Evolutionary conservation across 768 basidiomycete genomes (phyloP).

Genomic region (Tephrocybe sp.): DNA sequence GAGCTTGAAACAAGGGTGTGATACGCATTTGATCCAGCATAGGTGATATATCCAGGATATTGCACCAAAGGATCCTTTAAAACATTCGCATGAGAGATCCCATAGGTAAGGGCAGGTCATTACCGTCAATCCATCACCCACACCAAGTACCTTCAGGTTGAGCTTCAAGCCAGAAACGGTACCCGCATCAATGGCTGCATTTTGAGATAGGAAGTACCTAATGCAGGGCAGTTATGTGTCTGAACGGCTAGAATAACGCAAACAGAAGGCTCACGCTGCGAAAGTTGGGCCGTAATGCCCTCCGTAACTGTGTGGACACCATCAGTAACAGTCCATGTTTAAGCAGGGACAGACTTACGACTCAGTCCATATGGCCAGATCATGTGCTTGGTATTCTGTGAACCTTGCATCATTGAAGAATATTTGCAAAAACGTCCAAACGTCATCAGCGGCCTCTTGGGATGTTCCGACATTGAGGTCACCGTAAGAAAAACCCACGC

Average conservation of each 20-base stretch:
- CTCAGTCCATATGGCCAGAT: conserved; percentile 63
- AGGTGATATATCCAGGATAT: conserved; percentile 57
- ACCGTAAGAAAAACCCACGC: conserved; percentile 63
- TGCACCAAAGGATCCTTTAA: conserved; percentile 43
- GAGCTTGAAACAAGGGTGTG: conserved; percentile 47
- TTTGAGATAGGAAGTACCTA: conserved; percentile 57
- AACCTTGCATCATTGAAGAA: conserved; percentile 57
- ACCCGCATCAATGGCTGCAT: conserved; percentile 50
- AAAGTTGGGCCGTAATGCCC: conserved; percentile 72
- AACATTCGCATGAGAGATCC: background rate
- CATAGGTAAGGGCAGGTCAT: conserved; percentile 7
- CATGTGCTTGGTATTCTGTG: conserved; percentile 38
- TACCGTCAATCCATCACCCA: conserved; percentile 63
- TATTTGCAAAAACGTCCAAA: conserved; percentile 65
- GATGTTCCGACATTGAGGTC: conserved; percentile 47
- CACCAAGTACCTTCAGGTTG: conserved; percentile 60
- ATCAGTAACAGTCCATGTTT: background rate
- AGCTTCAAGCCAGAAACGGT: conserved; percentile 42
- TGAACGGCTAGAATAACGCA: background rate
- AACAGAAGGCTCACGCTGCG: conserved; percentile 39
- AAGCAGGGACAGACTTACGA: conserved; percentile 35
- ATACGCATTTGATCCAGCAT: conserved; percentile 55
- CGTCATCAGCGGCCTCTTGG: conserved; percentile 48
- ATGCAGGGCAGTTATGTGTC: background rate
- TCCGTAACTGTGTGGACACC: conserved; percentile 58